Base-by-base conservation (phyloP, 257 asterid species). In the Solanum virginianum region DNA sequence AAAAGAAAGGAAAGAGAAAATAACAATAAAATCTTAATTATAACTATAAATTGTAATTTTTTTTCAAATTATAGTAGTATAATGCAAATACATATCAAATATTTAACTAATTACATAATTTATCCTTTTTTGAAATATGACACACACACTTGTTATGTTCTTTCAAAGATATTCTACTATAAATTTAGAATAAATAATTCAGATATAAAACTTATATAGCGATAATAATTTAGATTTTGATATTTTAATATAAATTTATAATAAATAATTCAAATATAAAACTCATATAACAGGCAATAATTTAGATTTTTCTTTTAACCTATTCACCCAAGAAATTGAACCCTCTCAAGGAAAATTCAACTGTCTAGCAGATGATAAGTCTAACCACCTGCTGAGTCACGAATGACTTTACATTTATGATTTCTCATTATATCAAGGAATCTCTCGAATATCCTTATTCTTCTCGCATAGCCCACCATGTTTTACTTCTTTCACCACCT, bases 341-440 rank as follows among this genome's bases (percentile, higher is more conserved):
- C 80, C 56, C 8, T n/a, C 17, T 72, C 36, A 1, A 11, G 80
- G 57, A 72, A 72, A n/a, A 74, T n/a, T 74, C 81, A 74, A 22
- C 56, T 47, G 56, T 22, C 36, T 20, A 11, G 10, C 81, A 45
- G 10, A 39, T 39, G 41, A 72, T 49, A 22, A 45, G 36, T 11
- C 56, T 45, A 72, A 72, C 24, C 6, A 68, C 20, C 54, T 81
- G 94, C 87, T 87, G 94, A 89, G 85, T 90, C 91, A 90, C 68
- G 36, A 47, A 32, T 87, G 92, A 90, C 85, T 68, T 26, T n/a
- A 65, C 83, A 9, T 10, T 6, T 16, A 29, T 49, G 49, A 85
- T 85, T 10, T 74, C 83, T 74, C 80, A 20, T 71, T 71, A 20
- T 11, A 71, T 13, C 32, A n/a, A 12, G 70, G 83, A 84, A 87